phyloP scores from a whole-genome alignment of 345 rosid genomes.

The Erucastrum elatum region DNA sequence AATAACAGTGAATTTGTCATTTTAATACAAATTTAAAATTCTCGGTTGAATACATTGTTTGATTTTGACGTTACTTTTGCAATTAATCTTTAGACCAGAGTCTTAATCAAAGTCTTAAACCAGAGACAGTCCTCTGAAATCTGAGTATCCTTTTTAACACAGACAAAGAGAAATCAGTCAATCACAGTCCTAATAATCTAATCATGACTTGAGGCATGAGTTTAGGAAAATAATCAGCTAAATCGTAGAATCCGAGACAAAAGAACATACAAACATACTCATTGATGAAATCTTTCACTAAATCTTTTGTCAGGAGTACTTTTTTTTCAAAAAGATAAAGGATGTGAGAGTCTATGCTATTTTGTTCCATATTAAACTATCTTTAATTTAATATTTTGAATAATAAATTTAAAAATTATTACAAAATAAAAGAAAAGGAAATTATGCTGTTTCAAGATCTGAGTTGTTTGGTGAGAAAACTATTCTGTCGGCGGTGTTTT shows the following conservation, averaged over 20 bases:
- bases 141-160: neutral
- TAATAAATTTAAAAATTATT: too few species aligned
- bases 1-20: too few species aligned
- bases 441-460: neutral
- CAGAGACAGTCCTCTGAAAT: neutral
- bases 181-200: neutral
- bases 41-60: too few species aligned
- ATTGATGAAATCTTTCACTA: neutral
- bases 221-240: neutral
- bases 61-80: neutral
- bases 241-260: neutral
- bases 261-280: neutral
- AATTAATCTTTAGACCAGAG: neutral
- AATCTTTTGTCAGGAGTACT: too few species aligned
- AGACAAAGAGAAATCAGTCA: neutral
- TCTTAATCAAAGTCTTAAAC: neutral
- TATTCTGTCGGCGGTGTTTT: neutral
- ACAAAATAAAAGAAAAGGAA: too few species aligned
- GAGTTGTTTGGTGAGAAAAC: neutral
- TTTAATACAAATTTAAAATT: too few species aligned
- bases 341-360: too few species aligned
- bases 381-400: too few species aligned
- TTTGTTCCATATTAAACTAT: too few species aligned
- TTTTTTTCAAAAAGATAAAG: too few species aligned
- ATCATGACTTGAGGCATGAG: neutral